Evolutionary conservation across 2,329 filamentous ascomycete genomes (phyloP).

Genomic region (Cucurbitaria berberidis): DNA sequence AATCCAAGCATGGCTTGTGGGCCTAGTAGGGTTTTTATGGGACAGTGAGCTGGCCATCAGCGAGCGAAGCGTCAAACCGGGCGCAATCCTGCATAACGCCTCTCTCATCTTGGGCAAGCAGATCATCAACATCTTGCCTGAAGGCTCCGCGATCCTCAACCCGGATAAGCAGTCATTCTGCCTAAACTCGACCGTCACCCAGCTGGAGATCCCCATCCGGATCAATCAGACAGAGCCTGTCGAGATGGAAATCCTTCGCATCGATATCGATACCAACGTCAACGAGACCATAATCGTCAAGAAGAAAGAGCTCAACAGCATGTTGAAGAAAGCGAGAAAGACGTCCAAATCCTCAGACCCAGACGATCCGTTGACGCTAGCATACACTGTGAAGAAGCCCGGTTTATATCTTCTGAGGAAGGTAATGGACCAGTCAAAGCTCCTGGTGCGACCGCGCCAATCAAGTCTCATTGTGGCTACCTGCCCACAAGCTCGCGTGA

Average conservation of each 20-base stretch:
- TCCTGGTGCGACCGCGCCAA: slow-evolving; percentile 80
- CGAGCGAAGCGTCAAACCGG: slow-evolving; percentile 89
- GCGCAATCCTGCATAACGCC: slow-evolving; percentile 85
- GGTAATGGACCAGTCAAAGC: slow-evolving; percentile 90
- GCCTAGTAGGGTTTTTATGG: slow-evolving; percentile 80
- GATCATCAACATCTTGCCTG: slow-evolving; percentile 95
- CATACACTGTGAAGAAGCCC: slow-evolving; percentile 79
- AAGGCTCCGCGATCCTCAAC: slow-evolving; percentile 91
- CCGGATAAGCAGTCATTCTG: slow-evolving; percentile 82
- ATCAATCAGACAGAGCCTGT: slow-evolving; percentile 94
- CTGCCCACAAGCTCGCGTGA: slow-evolving; percentile 81
- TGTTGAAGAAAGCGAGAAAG: slow-evolving; percentile 74
- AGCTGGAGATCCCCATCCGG: slow-evolving; percentile 76
- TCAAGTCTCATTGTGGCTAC: slow-evolving; percentile 83
- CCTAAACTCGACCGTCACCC: slow-evolving; percentile 67
- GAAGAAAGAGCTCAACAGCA: slow-evolving; percentile 73
- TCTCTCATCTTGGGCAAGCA: slow-evolving; percentile 95
- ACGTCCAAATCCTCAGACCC: slow-evolving; percentile 56
- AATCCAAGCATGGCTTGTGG: slow-evolving; percentile 73
- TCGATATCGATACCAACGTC: slow-evolving; percentile 79
- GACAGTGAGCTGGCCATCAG: slow-evolving; percentile 92
- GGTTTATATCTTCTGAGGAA: slow-evolving; percentile 85
- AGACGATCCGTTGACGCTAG: slow-evolving; percentile 68
- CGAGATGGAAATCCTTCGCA: slow-evolving; percentile 84
- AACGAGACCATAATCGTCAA: slow-evolving; percentile 82